Evolutionary conservation across 1,284 basidiomycete genomes (phyloP), one percentile per base, ranked within the genome.

Genomic region (Cryptococcus sp.): DNA sequence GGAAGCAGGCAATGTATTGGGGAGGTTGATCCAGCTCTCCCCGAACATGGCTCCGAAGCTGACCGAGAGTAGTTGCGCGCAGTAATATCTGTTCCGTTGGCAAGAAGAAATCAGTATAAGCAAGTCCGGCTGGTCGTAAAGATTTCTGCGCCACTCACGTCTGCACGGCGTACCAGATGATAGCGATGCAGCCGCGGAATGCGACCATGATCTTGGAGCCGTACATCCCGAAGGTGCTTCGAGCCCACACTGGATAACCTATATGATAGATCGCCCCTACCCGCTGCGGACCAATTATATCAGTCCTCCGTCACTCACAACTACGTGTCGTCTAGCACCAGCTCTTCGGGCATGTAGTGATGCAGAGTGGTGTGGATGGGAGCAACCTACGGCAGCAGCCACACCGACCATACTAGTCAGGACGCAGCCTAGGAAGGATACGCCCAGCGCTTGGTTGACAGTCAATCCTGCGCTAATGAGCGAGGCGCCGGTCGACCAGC

Each of bases 81-180:
- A 75, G 27, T 76, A 60, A 52, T 63, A 50, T 50, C 48, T 50
- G 48, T 22, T 23, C 13, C 48, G 47, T 27, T 16, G 23, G 13
- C 47, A 49, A 27, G 20, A 30, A 2, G 10, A 50, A 15, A 35
- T 7, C 1, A n/a, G 27, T 13, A 35, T 27, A 27, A 35, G 30
- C 30, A 10, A 35, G 7, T 10, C 5, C 8, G 30, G 30, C 30
- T 10, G 7, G 30, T 25, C 25, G 3, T 25, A 25, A 25, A 25
- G 25, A 3, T 25, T 25, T 6, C 8, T 35, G 30, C 30, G 8
- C 7, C 48, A 50, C 48, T 50, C 25, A 74, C 4, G 67, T 52
- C 57, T 76, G 71, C 5, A 76, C 71, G 23, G 70, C 75, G 52
- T 68, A 69, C 77, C 77, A 78, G 6, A 78, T 61, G 35, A 68